These are phyloP conservation scores for Schizosaccharomyces osmophilus DNA, from an alignment of 805 yeast genomes.

Conservation along the genomic window DNA sequence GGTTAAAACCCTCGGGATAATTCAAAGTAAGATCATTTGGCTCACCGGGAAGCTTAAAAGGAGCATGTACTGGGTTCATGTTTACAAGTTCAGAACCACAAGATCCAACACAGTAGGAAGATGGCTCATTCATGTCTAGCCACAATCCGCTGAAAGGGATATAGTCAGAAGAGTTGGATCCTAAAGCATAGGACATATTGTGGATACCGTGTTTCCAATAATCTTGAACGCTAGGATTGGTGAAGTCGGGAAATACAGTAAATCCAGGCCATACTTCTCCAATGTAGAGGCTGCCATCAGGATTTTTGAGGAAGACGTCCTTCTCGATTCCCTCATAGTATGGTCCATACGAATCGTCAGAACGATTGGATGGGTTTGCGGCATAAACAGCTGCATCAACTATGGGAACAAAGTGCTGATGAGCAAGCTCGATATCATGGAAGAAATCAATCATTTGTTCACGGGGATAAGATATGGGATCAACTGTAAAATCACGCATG, in stretches of 20 bases:
- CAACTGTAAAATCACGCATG: constrained; percentile 64
- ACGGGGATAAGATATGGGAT: constrained; percentile 38
- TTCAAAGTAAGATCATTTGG: not conserved
- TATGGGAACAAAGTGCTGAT: constrained; percentile 5
- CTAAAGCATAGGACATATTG: constrained; percentile 8
- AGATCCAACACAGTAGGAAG: constrained; percentile 15
- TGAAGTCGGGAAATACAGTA: constrained; percentile 15
- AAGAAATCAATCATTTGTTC: constrained; percentile 29
- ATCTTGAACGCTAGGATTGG: constrained; percentile 8
- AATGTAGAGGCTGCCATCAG: constrained; percentile 12
- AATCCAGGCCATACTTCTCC: constrained; percentile 16
- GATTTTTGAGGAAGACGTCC: constrained; percentile 4
- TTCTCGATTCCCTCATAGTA: constrained; percentile 2
- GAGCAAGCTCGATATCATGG: constrained; percentile 36
- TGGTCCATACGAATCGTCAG: constrained; percentile 1
- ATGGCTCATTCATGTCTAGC: constrained; percentile 11
- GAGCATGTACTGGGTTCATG: not conserved
- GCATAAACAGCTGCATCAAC: constrained; percentile 5
- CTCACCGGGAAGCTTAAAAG: not conserved
- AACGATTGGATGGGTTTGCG: not conserved
- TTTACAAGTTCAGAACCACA: constrained; percentile 9
- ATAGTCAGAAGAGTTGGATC: not conserved
- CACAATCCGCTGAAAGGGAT: constrained; percentile 7
- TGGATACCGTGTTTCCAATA: constrained; percentile 11
- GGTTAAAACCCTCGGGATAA: constrained; percentile 1